phyloP scores from a whole-genome alignment of 768 basidiomycete species.

The Trametes villosa region DNA sequence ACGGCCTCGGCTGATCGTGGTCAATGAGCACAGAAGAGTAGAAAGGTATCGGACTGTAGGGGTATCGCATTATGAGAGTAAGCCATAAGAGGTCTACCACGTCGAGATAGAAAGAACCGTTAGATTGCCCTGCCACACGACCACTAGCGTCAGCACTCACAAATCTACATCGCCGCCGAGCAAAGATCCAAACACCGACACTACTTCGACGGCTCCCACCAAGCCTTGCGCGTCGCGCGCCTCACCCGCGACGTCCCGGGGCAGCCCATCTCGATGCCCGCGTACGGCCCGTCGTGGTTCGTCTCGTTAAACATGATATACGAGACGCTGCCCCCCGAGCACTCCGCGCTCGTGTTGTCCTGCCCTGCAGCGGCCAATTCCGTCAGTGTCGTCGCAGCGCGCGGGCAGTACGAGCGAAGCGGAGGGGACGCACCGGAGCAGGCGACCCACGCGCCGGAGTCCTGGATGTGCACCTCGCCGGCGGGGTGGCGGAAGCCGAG shows the following conservation, averaged over 20 bases:
- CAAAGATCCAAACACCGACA: neutral
- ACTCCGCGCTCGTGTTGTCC: constrained; percentile 57
- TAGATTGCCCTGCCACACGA: no score
- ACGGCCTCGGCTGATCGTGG: no score
- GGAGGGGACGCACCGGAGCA: constrained; percentile 45
- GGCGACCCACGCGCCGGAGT: constrained; percentile 50
- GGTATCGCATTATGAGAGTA: no score
- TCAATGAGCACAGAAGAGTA: no score
- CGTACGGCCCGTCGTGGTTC: constrained; percentile 57
- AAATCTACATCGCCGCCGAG: no score
- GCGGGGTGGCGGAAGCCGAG: constrained; percentile 51
- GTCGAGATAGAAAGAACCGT: no score
- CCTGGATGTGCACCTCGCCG: constrained; percentile 43
- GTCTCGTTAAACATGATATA: constrained; percentile 44
- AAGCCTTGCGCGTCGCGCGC: neutral
- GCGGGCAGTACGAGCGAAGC: neutral
- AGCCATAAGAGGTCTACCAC: no score
- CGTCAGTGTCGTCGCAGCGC: neutral
- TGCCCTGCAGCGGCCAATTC: constrained; percentile 52
- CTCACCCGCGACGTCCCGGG: no score
- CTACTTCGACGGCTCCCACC: neutral
- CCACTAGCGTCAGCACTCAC: no score
- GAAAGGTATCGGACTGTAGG: no score
- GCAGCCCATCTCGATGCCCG: constrained; percentile 38
- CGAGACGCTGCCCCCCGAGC: constrained; percentile 57